These are phyloP conservation scores for Cercospora sojina DNA, from an alignment of 2,329 filamentous ascomycete species.

Conservation along the genomic window DNA sequence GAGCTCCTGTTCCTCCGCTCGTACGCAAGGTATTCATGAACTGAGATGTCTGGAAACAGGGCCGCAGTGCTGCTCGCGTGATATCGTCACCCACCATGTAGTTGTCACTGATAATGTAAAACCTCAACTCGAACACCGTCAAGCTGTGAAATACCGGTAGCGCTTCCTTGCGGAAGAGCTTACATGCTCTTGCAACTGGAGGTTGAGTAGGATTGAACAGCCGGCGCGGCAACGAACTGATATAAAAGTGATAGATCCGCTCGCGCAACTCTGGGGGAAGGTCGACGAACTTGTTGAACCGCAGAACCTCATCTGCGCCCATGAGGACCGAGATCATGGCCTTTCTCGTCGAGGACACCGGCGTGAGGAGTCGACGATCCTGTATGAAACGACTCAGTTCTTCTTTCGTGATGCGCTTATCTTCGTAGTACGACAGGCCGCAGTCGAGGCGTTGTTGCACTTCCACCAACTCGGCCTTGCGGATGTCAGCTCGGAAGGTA, in stretches of 20 bases:
- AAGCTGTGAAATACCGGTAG: slow-evolving; percentile 9
- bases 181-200: slow-evolving; percentile 4
- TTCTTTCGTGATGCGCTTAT: not conserved
- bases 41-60: not conserved
- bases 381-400: not conserved
- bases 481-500: not conserved
- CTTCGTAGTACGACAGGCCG: not conserved
- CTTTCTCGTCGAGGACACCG: not conserved
- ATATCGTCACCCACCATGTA: not conserved
- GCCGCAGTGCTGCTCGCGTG: not conserved
- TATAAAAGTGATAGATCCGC: slow-evolving; percentile 5
- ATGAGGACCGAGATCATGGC: not conserved
- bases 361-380: not conserved
- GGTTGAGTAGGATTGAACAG: slow-evolving; percentile 14
- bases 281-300: not conserved
- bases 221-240: not conserved
- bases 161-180: slow-evolving; percentile 8
- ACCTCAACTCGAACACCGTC: not conserved
- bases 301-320: not conserved
- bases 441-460: slow-evolving; percentile 7
- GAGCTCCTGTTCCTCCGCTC: not conserved
- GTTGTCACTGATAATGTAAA: not conserved
- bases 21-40: not conserved
- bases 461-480: slow-evolving; percentile 1
- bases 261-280: slow-evolving; percentile 17